Conservation (phyloP, 2,329 filamentous ascomycete species). For the Calonectria pteridis region DNA sequence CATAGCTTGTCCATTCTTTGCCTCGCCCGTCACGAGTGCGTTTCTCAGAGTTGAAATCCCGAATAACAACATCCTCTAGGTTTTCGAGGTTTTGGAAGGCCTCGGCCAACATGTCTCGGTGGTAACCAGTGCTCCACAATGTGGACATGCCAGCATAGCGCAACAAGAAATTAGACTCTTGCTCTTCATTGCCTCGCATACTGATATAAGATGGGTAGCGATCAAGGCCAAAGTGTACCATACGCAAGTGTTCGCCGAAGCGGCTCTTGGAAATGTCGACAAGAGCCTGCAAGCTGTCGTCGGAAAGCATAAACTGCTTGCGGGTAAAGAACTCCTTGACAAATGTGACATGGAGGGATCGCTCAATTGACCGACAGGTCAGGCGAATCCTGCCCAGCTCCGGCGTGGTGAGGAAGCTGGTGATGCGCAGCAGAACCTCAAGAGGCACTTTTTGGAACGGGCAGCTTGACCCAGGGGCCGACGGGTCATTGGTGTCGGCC, state of each 20-base stretch:
- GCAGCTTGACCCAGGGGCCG: conserved; percentile 27
- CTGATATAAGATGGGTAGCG: conserved; percentile 32
- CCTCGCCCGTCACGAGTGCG: conserved; percentile 62
- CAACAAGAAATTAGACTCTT: conserved; percentile 28
- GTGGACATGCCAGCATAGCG: conserved; percentile 40
- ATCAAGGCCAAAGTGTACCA: conserved; percentile 51
- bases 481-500: conserved; percentile 29
- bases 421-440: conserved; percentile 70
- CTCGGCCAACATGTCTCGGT: conserved; percentile 65
- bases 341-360: conserved; percentile 66
- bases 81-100: conserved; percentile 68
- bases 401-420: conserved; percentile 63
- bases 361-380: conserved; percentile 67
- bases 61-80: conserved; percentile 68
- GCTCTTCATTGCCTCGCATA: conserved; percentile 26
- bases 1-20: conserved; percentile 67
- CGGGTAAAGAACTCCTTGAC: conserved; percentile 73
- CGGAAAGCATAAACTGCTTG: conserved; percentile 74
- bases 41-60: conserved; percentile 66
- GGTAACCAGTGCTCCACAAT: conserved; percentile 58
- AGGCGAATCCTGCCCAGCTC: conserved; percentile 69
- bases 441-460: conserved; percentile 60
- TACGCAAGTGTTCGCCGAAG: conserved; percentile 53
- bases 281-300: conserved; percentile 67
- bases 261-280: conserved; percentile 64